A percentile compares a stretch with the other conserved stretches of the same genome.
Conservation (phyloP, 2,329 filamentous ascomycete species). For the Podosphaera fusca region DNA sequence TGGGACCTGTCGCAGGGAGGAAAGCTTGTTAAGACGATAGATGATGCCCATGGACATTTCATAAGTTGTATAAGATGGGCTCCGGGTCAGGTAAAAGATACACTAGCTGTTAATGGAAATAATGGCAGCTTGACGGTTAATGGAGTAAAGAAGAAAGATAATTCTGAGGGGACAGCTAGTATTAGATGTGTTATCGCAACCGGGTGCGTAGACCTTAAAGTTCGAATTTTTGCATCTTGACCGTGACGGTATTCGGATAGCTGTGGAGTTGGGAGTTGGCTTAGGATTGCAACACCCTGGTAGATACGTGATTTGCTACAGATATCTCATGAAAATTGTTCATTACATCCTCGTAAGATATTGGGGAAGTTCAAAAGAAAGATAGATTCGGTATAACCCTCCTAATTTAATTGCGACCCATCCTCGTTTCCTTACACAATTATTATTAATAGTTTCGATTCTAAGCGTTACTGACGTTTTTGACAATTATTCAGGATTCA, state of each 20-base stretch:
- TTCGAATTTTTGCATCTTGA: conserved; percentile 48
- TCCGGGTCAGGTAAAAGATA: conserved; percentile 45
- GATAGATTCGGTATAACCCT: neutral
- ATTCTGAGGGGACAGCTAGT: conserved; percentile 26
- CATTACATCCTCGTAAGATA: neutral
- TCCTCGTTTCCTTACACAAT: neutral
- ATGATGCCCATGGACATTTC: conserved; percentile 62
- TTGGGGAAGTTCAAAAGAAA: neutral
- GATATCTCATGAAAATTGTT: neutral
- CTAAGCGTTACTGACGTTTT: no score
- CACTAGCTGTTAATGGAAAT: conserved; percentile 18
- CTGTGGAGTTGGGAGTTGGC: conserved; percentile 9
- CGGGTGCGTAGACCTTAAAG: conserved; percentile 59
- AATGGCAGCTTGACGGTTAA: conserved; percentile 26
- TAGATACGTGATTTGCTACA: neutral
- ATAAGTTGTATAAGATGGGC: conserved; percentile 77
- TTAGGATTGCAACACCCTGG: neutral
- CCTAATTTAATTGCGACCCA: neutral
- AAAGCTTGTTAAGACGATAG: conserved; percentile 64
- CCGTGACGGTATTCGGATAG: neutral
- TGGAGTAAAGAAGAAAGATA: conserved; percentile 22
- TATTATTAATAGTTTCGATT: no score
- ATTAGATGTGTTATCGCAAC: conserved; percentile 75
- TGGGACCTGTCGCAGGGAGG: conserved; percentile 86
- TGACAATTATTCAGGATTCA: no score